Evolutionary conservation across 305 asterid genomes (phyloP).

Genomic region (Fraxinus latifolia): DNA sequence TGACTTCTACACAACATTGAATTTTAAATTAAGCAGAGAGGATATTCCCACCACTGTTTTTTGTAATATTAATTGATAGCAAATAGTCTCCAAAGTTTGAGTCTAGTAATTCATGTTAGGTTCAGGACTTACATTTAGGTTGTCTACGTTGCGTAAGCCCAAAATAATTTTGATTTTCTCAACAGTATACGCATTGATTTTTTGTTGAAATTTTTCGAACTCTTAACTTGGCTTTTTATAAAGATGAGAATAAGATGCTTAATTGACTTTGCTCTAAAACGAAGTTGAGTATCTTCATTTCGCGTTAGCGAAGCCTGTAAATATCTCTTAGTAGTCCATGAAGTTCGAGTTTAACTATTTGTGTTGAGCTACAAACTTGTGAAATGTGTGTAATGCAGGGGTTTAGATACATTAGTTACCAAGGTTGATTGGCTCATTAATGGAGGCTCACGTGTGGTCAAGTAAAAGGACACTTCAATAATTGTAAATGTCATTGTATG

Average conservation of each 20-base stretch:
- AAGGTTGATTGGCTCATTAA: no score
- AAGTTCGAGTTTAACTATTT: background rate
- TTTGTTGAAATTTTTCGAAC: background rate
- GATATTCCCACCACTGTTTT: no score
- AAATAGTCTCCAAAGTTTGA: background rate
- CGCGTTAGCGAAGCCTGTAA: background rate
- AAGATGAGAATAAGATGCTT: background rate
- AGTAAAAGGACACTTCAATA: background rate
- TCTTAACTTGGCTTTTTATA: background rate
- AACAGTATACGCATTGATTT: background rate
- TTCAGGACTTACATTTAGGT: background rate
- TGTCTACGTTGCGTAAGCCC: background rate
- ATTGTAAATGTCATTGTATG: background rate
- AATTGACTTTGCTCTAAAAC: background rate
- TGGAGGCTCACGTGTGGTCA: background rate
- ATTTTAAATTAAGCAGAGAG: no score
- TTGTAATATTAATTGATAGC: background rate
- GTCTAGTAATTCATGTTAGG: background rate
- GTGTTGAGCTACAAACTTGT: background rate
- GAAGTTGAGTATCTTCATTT: background rate
- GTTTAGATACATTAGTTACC: background rate
- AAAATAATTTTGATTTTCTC: no score
- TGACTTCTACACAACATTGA: background rate
- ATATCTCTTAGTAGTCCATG: background rate
- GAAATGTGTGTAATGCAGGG: background rate